A percentile compares a stretch with the other conserved stretches of the same genome.
phyloP scores from a whole-genome alignment of 192 early-diverging fungal genomes.

The Podila horticola region DNA sequence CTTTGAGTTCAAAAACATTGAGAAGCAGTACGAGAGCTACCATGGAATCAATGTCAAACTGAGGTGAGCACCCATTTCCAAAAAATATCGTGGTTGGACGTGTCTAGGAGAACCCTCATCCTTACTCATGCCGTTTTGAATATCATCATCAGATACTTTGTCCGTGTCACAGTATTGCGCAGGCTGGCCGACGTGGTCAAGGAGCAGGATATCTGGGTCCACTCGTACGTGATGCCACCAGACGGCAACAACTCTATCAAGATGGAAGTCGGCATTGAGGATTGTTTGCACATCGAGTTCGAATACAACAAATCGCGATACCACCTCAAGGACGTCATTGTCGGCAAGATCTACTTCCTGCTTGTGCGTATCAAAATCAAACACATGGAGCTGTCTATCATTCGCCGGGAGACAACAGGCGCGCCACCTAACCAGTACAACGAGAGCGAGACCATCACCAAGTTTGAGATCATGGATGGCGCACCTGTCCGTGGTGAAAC shows the following conservation, averaged over 20 bases:
- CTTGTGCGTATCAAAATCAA: conserved; percentile 99
- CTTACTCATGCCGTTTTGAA: background rate
- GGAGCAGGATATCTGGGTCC: conserved; percentile 98
- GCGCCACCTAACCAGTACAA: conserved; percentile 98
- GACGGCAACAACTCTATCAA: conserved; percentile 96
- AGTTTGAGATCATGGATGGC: conserved; percentile 99
- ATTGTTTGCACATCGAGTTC: conserved; percentile 99
- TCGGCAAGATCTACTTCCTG: conserved; percentile 99
- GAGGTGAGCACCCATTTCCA: conserved; percentile 53
- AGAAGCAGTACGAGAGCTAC: conserved; percentile 99
- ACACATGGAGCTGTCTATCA: conserved; percentile 99
- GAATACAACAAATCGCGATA: conserved; percentile 99
- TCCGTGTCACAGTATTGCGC: conserved; percentile 90
- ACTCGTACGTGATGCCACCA: conserved; percentile 93
- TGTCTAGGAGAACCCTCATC: background rate
- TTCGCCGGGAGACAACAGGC: conserved; percentile 96
- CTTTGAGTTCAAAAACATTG: conserved; percentile 99
- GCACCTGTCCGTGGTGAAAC: conserved; percentile 97
- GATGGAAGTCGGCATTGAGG: conserved; percentile 99
- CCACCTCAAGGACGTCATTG: conserved; percentile 98
- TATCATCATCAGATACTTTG: conserved; percentile 80
- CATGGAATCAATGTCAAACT: conserved; percentile 98
- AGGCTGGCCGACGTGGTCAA: conserved; percentile 90
- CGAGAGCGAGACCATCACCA: conserved; percentile 98
- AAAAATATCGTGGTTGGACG: too few species aligned